These are phyloP conservation scores for Kazachstania viticola DNA, from an alignment of 805 yeast species.

Conservation along the genomic window DNA sequence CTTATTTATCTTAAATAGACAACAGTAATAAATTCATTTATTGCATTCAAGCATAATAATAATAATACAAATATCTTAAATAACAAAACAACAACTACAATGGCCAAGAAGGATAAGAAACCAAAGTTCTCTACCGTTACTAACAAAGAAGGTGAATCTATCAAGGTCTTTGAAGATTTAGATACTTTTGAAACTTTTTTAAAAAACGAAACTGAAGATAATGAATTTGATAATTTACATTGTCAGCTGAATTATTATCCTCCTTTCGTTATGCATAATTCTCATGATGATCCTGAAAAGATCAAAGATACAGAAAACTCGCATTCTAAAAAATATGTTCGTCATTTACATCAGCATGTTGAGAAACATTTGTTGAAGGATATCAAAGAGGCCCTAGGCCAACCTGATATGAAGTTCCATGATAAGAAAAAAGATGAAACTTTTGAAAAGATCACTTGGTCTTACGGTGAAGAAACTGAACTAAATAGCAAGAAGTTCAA, in stretches of 20 bases:
- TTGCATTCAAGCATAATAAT: no score
- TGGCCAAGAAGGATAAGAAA: conserved; percentile 20
- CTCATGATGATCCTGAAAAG: conserved; percentile 61
- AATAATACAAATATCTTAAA: no score
- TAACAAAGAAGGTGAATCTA: conserved; percentile 22
- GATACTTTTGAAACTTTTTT: conserved; percentile 54
- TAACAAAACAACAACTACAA: neutral
- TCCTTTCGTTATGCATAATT: conserved; percentile 57
- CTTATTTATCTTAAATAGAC: no score
- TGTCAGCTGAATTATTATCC: conserved; percentile 61
- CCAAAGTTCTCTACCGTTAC: conserved; percentile 21
- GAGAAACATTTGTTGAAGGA: conserved; percentile 62
- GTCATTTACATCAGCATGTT: conserved; percentile 69
- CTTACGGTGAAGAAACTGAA: conserved; percentile 44
- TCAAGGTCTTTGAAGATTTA: conserved; percentile 47
- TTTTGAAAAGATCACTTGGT: conserved; percentile 49
- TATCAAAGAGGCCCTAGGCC: conserved; percentile 48
- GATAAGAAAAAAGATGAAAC: conserved; percentile 37
- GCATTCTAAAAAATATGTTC: conserved; percentile 56
- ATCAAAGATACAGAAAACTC: conserved; percentile 64
- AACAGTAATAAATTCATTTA: no score
- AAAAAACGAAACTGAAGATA: conserved; percentile 66
- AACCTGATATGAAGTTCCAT: conserved; percentile 39
- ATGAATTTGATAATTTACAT: conserved; percentile 58
- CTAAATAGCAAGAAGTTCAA: conserved; percentile 56